phyloP scores from a whole-genome alignment of 192 early-diverging fungal species.

The Backusella australiensis region DNA sequence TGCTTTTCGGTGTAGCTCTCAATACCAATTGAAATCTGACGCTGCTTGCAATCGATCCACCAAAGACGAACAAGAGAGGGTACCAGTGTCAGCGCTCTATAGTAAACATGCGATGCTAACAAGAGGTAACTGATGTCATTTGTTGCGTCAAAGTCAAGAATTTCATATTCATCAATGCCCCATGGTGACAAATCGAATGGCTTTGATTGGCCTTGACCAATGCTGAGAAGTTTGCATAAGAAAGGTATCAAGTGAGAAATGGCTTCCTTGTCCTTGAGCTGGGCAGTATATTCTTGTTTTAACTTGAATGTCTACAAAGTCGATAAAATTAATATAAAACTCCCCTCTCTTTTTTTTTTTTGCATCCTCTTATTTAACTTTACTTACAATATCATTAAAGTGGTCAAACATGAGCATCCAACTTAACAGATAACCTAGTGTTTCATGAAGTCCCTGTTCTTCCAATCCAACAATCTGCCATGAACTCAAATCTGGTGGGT shows the following conservation, averaged over 20 bases:
- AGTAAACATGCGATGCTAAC: slow-evolving; percentile 76
- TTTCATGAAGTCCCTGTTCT: slow-evolving; percentile 36
- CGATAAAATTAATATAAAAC: not conserved
- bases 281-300: slow-evolving; percentile 50
- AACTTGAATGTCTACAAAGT: slow-evolving; percentile 61
- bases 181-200: slow-evolving; percentile 69
- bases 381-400: slow-evolving; percentile 71
- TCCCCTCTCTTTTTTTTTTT: no score
- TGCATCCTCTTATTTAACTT: not conserved
- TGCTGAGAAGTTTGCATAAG: slow-evolving; percentile 65
- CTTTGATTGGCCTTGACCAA: slow-evolving; percentile 42
- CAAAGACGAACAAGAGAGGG: slow-evolving; percentile 71
- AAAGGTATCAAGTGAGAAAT: slow-evolving; percentile 56
- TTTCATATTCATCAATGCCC: slow-evolving; percentile 63
- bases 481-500: slow-evolving; percentile 11
- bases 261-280: slow-evolving; percentile 51
- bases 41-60: slow-evolving; percentile 80
- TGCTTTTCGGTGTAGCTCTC: slow-evolving; percentile 75
- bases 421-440: slow-evolving; percentile 64
- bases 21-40: slow-evolving; percentile 70
- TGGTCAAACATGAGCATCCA: slow-evolving; percentile 78
- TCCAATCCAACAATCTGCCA: slow-evolving; percentile 24
- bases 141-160: slow-evolving; percentile 51
- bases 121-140: slow-evolving; percentile 59
- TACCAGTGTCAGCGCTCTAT: slow-evolving; percentile 52